A percentile compares a stretch with the other conserved stretches of the same genome.
phyloP scores from a whole-genome alignment of 2,329 filamentous ascomycete genomes.

The Akanthomyces dipterigenus region DNA sequence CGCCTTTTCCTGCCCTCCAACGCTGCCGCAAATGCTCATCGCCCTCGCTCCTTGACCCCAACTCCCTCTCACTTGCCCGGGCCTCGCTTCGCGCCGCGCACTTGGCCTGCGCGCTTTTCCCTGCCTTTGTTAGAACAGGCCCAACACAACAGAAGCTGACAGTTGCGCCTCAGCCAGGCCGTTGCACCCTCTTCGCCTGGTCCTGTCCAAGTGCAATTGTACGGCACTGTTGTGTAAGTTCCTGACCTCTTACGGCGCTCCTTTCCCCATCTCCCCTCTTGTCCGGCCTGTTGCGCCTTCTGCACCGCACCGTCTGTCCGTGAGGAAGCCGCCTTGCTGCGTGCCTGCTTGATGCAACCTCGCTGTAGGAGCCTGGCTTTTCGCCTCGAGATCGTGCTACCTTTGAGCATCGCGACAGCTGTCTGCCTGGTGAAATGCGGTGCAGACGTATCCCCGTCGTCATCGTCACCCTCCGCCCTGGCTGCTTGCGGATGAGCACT shows the following conservation, averaged over 20 bases:
- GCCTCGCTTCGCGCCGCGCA: conserved; percentile 8
- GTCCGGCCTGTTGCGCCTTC: neutral
- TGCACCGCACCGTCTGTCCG: neutral
- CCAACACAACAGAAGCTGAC: conserved; percentile 7
- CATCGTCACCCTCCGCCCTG: neutral
- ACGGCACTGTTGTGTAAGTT: conserved; percentile 8
- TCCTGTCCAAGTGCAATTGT: neutral
- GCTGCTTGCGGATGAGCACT: neutral
- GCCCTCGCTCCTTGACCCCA: neutral
- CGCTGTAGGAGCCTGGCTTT: neutral
- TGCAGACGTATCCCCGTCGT: neutral
- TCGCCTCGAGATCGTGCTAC: neutral
- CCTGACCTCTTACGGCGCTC: neutral
- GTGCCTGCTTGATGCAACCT: neutral
- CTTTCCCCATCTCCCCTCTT: neutral
- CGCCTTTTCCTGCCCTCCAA: neutral
- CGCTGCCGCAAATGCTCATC: neutral
- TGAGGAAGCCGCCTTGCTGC: neutral
- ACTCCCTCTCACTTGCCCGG: neutral
- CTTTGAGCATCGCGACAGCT: neutral
- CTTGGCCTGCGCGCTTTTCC: conserved; percentile 11
- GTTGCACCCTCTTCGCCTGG: neutral
- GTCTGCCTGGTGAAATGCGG: neutral
- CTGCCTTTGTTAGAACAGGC: neutral
- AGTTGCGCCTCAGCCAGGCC: neutral